Conservation (phyloP, 1,284 basidiomycete species). For the Hemileia vastatrix region DNA sequence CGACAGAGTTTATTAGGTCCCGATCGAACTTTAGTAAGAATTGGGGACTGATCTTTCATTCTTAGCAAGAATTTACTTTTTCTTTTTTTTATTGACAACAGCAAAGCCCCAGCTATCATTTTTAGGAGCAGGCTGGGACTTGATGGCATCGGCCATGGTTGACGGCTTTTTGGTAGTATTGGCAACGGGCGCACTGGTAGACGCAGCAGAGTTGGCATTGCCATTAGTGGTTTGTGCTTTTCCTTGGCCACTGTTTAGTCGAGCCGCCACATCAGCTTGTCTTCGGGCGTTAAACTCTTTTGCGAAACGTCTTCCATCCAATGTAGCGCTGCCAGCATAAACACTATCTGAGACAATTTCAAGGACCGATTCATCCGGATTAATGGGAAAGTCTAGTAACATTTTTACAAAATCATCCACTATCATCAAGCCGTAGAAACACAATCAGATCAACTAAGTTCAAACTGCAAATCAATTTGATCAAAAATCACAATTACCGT, state of each 20-base stretch:
- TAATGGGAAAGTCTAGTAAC: conserved; percentile 45
- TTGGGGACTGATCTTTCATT: too few relatives aligned
- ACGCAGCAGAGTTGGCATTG: not conserved
- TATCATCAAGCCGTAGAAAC: not conserved
- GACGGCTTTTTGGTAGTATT: not conserved
- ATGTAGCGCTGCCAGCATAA: conserved; percentile 83
- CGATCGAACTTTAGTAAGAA: too few relatives aligned
- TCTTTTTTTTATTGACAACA: conserved; percentile 16
- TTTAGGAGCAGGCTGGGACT: conserved; percentile 12
- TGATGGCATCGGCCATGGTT: conserved; percentile 21
- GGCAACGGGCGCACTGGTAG: not conserved
- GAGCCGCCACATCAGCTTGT: conserved; percentile 6
- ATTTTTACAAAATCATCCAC: conserved; percentile 45
- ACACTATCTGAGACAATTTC: conserved; percentile 48
- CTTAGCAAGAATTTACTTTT: too few relatives aligned
- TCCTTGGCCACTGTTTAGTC: not conserved
- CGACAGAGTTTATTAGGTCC: too few relatives aligned
- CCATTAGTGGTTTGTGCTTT: not conserved
- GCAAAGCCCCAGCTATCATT: conserved; percentile 22
- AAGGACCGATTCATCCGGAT: conserved; percentile 40
- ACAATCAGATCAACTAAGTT: conserved; percentile 1
- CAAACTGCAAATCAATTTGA: conserved; percentile 39
- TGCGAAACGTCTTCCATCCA: conserved; percentile 89
- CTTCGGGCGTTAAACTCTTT: conserved; percentile 63
- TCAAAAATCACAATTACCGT: conserved; percentile 59